A percentile compares a stretch with the other conserved stretches of the same genome.
phyloP scores from a whole-genome alignment of 352 stramenopile genomes.

The Plasmopara halstedii region DNA sequence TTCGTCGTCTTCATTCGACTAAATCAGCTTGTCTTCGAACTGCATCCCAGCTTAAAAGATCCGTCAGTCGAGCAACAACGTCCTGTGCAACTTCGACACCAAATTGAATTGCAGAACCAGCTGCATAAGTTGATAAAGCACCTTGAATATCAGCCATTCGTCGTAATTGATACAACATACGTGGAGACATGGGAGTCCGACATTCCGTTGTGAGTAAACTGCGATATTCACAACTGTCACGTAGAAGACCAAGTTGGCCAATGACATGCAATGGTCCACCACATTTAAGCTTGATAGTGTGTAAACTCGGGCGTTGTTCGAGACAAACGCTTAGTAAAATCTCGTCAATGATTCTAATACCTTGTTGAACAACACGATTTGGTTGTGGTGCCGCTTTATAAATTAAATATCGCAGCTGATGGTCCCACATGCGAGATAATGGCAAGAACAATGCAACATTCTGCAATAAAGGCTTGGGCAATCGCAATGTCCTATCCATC shows the following conservation, averaged over 20 bases:
- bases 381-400: slow-evolving; percentile 66
- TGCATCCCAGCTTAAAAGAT: slow-evolving; percentile 64
- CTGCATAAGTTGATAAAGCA: slow-evolving; percentile 52
- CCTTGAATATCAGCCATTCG: slow-evolving; percentile 80
- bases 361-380: slow-evolving; percentile 73
- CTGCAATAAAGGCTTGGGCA: slow-evolving; percentile 73
- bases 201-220: slow-evolving; percentile 52
- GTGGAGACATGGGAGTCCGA: slow-evolving; percentile 33
- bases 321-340: slow-evolving; percentile 69
- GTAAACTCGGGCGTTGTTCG: slow-evolving; percentile 48
- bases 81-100: slow-evolving; percentile 71
- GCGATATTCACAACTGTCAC: slow-evolving; percentile 55
- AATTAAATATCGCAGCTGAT: slow-evolving; percentile 68
- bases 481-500: slow-evolving; percentile 57
- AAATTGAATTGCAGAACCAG: slow-evolving; percentile 64
- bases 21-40: slow-evolving; percentile 45
- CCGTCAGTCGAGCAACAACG: slow-evolving; percentile 58
- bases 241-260: slow-evolving; percentile 65
- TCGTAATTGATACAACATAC: slow-evolving; percentile 51
- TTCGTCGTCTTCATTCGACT: slow-evolving; percentile 25
- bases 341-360: slow-evolving; percentile 75
- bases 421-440: slow-evolving; percentile 69
- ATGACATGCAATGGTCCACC: slow-evolving; percentile 30
- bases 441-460: slow-evolving; percentile 74
- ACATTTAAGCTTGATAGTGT: slow-evolving; percentile 38